Base-by-base conservation (phyloP, 2,329 filamentous ascomycete genomes). In the Rosellinia necatrix region DNA sequence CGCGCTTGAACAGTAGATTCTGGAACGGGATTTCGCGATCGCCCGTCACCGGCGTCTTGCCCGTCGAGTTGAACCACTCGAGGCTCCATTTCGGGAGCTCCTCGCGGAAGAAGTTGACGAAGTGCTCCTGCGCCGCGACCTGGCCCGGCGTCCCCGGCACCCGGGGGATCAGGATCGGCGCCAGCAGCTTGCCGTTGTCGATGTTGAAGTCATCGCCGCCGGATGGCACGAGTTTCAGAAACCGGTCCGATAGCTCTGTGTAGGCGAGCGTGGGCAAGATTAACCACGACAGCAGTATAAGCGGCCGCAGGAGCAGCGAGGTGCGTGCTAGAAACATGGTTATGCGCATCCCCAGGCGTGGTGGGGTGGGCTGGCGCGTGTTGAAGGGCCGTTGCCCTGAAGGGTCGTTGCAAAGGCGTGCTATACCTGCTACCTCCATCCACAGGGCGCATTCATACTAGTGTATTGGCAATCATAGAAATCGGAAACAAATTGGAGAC, bases 1-100 rank as follows among this genome's bases (percentile, higher is more conserved):
- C 90, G 47, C 90, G 82, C 41, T 84, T 86, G 22, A 90, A 83
- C 49, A 96, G 86, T 35, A 96, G 75, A 67, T 96, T 96, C 52
- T 83, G 78, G 67, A 96, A 94, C 0, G 88, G 89, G 0, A 93
- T 72, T 34, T 87, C 76, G 58, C 78, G 80, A 48, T 81, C 76
- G 1, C 82, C 80, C 0, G 85, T 86, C 1, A 80, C 79, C 1
- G 89, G 89, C 0, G 89, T 92, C 52, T 78, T 86, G 10, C 82
- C 81, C 0, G 87, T 89, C 13, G 87, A 90, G 72, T 93, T 94
- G 63, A 92, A 89, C 70, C 88, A 88, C 43, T 85, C 77, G 40
- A 92, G 71, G 1, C 74, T 81, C 90, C 90, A 94, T 51, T 82
- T 74, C 1, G 90, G 89, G 19, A 93, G 80, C 22, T 83, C 76